Conservation (phyloP, 1,139 yeast genomes). For the Keqinozyma sinolaborantium region DNA sequence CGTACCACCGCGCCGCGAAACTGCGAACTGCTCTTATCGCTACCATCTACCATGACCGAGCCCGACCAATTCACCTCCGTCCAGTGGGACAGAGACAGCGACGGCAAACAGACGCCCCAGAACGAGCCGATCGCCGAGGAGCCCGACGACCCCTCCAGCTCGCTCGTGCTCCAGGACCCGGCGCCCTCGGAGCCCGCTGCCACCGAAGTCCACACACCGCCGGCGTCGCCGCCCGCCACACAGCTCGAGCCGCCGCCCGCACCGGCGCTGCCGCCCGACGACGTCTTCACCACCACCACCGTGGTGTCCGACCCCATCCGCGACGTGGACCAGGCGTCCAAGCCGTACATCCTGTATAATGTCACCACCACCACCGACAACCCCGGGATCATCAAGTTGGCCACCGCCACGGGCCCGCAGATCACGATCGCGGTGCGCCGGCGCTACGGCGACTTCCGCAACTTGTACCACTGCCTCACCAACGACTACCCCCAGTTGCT, state of each 20-base stretch:
- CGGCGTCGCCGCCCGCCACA: background rate
- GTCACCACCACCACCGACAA: slow-evolving; percentile 60
- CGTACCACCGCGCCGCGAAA: slow-evolving; percentile 1
- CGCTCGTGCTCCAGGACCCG: background rate
- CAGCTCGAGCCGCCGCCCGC: slow-evolving; percentile 1
- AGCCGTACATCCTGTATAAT: slow-evolving; percentile 77
- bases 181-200: background rate
- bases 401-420: slow-evolving; percentile 12
- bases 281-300: slow-evolving; percentile 11
- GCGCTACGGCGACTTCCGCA: slow-evolving; percentile 79
- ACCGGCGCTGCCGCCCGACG: slow-evolving; percentile 3
- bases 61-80: slow-evolving; percentile 57
- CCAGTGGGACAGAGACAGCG: slow-evolving; percentile 54
- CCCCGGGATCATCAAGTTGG: slow-evolving; percentile 37
- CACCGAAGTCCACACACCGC: background rate
- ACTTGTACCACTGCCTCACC: slow-evolving; percentile 67
- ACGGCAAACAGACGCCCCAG: slow-evolving; percentile 9
- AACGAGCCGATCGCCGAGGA: slow-evolving; percentile 5
- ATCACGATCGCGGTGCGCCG: slow-evolving; percentile 59
- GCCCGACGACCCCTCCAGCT: slow-evolving; percentile 1
- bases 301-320: slow-evolving; percentile 71
- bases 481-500: slow-evolving; percentile 83
- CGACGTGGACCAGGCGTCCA: slow-evolving; percentile 71
- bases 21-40: background rate
- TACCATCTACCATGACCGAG: slow-evolving; percentile 17